These are phyloP conservation scores for Cucurbita ficifolia DNA, from an alignment of 306 rosid genomes.

Conservation along the genomic window DNA sequence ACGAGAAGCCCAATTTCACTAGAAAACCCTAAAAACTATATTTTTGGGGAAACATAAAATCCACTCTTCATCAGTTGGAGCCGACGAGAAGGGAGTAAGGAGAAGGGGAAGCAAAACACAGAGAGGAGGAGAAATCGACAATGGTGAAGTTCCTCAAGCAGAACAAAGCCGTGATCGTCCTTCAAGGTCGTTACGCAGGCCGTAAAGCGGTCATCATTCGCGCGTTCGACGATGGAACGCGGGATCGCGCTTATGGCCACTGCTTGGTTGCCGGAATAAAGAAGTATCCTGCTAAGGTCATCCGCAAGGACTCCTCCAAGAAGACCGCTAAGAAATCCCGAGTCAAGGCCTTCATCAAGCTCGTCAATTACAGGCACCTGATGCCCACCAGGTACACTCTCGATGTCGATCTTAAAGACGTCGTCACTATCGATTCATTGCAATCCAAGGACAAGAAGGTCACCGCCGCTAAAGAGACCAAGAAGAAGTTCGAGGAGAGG, in stretches of 20 bases:
- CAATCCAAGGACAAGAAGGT: constrained; percentile 15
- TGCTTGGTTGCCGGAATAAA: constrained; percentile 14
- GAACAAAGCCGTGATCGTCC: constrained; percentile 16
- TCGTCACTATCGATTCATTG: constrained; percentile 5
- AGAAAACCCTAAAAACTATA: background rate
- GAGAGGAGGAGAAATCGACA: background rate
- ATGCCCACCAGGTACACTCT: constrained; percentile 25
- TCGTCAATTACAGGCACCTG: constrained; percentile 11
- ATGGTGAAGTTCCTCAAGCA: constrained; percentile 20
- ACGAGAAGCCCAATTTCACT: background rate
- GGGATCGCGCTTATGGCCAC: constrained; percentile 19
- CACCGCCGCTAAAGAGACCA: constrained; percentile 12
- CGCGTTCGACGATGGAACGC: constrained; percentile 16
- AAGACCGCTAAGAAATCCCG: constrained; percentile 13
- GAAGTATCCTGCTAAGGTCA: constrained; percentile 16
- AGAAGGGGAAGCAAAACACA: background rate
- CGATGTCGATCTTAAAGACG: constrained; percentile 17
- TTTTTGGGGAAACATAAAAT: background rate
- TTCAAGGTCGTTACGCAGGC: constrained; percentile 15
- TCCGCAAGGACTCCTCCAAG: constrained; percentile 21
- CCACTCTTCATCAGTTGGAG: background rate
- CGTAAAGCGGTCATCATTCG: constrained; percentile 20
- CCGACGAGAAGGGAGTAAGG: background rate
- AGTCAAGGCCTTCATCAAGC: constrained; percentile 19
- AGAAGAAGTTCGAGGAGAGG: constrained; percentile 18